Conservation (phyloP, 1,284 basidiomycete genomes). For the Fomitopsis betulina region DNA sequence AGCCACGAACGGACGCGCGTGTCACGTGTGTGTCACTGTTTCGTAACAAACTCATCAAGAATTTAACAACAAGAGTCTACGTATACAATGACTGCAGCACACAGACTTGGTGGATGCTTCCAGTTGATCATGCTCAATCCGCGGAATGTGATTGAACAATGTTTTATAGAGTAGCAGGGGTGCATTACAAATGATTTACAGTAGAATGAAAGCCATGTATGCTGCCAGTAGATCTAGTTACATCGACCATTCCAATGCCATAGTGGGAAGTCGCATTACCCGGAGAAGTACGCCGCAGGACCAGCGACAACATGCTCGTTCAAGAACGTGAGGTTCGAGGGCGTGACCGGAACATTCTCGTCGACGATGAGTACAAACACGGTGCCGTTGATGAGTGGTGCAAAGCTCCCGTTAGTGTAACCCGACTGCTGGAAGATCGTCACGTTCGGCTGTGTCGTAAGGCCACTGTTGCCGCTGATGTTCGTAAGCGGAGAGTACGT, state of each 20-base stretch:
- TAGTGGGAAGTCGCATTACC: slow-evolving; percentile 23
- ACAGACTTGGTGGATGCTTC: too few relatives aligned
- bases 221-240: too few relatives aligned
- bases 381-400: slow-evolving; percentile 44
- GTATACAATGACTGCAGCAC: too few relatives aligned
- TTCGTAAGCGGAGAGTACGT: slow-evolving; percentile 52
- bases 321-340: slow-evolving; percentile 51
- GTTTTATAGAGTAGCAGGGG: too few relatives aligned
- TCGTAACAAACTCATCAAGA: too few relatives aligned
- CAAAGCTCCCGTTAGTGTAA: slow-evolving; percentile 14
- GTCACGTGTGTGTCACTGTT: not conserved
- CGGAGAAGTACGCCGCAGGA: slow-evolving; percentile 46
- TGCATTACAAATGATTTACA: too few relatives aligned
- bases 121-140: too few relatives aligned
- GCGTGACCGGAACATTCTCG: slow-evolving; percentile 48
- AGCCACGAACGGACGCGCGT: not conserved
- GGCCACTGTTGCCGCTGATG: slow-evolving; percentile 38
- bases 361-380: slow-evolving; percentile 58
- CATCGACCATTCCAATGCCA: not conserved
- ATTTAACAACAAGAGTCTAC: too few relatives aligned
- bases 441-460: slow-evolving; percentile 42
- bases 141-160: too few relatives aligned
- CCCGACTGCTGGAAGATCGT: slow-evolving; percentile 35
- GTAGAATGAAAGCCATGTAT: too few relatives aligned
- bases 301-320: slow-evolving; percentile 57